Conservation (phyloP, 2,329 filamentous ascomycete genomes). For the Magnaporthiopsis poae region DNA sequence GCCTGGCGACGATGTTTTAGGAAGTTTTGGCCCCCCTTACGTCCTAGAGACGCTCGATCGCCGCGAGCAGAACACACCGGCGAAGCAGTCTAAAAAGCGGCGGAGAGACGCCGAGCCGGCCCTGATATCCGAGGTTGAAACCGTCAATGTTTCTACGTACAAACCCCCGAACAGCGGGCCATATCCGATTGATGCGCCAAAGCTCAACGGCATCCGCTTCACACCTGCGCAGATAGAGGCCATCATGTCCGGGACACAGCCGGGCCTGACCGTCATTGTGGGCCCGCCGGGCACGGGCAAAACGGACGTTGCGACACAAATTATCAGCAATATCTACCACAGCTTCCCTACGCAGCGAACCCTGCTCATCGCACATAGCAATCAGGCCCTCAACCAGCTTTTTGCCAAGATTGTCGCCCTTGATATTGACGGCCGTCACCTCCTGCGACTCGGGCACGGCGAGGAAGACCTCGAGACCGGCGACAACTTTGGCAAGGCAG, state of each 20-base stretch:
- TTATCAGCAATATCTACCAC: constrained; percentile 98
- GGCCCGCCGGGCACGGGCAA: constrained; percentile 95
- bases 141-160: constrained; percentile 78
- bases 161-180: constrained; percentile 80
- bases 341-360: constrained; percentile 92
- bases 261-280: constrained; percentile 85
- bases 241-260: constrained; percentile 86
- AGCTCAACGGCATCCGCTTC: constrained; percentile 74
- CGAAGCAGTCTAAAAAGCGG: constrained; percentile 72
- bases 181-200: constrained; percentile 75
- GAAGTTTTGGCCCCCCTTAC: constrained; percentile 79
- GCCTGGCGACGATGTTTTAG: constrained; percentile 58
- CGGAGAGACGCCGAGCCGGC: constrained; percentile 65
- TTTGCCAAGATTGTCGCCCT: constrained; percentile 96
- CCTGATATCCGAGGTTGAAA: constrained; percentile 52
- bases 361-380: constrained; percentile 87
- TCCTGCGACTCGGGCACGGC: constrained; percentile 84
- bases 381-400: constrained; percentile 92
- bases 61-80: constrained; percentile 32
- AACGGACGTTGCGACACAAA: constrained; percentile 96
- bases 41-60: constrained; percentile 60
- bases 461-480: constrained; percentile 88
- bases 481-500: constrained; percentile 83
- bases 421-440: constrained; percentile 89
- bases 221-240: constrained; percentile 86